Percentiles rank a stretch among this genome's conserved stretches.
These are phyloP conservation scores for Podospora fimiseda DNA, from an alignment of 495 filamentous ascomycete species.

Conservation along the genomic window DNA sequence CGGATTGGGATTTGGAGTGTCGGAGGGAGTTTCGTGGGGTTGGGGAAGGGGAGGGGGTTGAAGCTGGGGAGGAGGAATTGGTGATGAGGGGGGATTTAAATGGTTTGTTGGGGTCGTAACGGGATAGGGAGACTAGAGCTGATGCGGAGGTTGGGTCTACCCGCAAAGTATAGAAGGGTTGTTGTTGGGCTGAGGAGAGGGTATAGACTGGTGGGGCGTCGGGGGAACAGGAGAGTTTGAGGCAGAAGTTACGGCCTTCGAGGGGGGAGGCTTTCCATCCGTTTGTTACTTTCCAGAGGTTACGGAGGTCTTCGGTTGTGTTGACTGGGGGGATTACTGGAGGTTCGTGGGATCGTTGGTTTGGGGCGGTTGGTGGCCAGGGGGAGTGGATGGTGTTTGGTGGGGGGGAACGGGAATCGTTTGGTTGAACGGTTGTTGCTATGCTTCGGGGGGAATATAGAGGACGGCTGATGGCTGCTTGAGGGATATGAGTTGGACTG, in stretches of 20 bases:
- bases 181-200: conserved; percentile 39
- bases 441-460: conserved; percentile 46
- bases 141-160: conserved; percentile 50
- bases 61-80: conserved; percentile 20
- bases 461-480: conserved; percentile 48
- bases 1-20: neutral
- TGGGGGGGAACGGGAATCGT: conserved; percentile 20
- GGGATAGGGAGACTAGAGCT: conserved; percentile 44
- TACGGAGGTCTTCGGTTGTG: conserved; percentile 46
- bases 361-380: conserved; percentile 32
- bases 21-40: conserved; percentile 9
- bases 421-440: neutral
- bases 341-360: conserved; percentile 32
- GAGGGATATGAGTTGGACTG: conserved; percentile 48
- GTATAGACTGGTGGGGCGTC: conserved; percentile 49
- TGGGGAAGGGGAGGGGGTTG: conserved; percentile 1
- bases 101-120: conserved; percentile 48
- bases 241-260: conserved; percentile 46
- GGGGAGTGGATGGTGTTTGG: neutral
- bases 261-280: conserved; percentile 46
- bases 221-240: conserved; percentile 41
- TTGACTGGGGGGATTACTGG: conserved; percentile 38
- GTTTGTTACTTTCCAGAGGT: conserved; percentile 50
- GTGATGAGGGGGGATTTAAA: conserved; percentile 28
- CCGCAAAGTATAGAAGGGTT: conserved; percentile 48